Evolutionary conservation across 2,329 filamentous ascomycete genomes (phyloP), one percentile per base, ranked within the genome.

Genomic region (Coniochaeta sp.): DNA sequence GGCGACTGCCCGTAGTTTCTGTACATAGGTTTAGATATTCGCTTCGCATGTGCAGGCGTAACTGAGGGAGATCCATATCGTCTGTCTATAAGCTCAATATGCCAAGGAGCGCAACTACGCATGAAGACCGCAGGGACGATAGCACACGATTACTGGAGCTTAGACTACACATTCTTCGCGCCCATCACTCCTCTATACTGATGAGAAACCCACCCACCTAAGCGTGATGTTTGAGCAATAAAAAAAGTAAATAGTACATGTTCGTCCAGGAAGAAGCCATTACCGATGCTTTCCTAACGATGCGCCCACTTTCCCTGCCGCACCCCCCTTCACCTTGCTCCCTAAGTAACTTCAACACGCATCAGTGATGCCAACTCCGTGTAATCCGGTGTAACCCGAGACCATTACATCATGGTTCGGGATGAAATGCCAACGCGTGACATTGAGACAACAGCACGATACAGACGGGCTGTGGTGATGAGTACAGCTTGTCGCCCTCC

Each of bases 171-270:
- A 74, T 73, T 71, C 73, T 69, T 70, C 67, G 56, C 56, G 70
- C 70, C 70, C 67, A 71, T 73, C 71, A 72, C 71, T 71, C 65
- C 69, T 80, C 77, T 81, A 80, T 80, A 72, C 77, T 74, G 72
- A 77, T 24, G 73, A 67, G 61, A 69, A 38, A 65, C 59, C 62
- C 62, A 16, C 56, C 31, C 38, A 57, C n/a, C n/a, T n/a, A n/a
- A n/a, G 38, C 54, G 34, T 57, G 54, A 57, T 26, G 54, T 36
- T 38, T 22, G 31, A 57, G 34, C 31, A 55, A 55, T 9, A 33
- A 34, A 22, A 34, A 36, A 36, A 57, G 19, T 73, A 73, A 80
- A 80, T 77, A 80, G 74, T 81, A 81, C 79, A 80, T 74, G 73
- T 75, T 73, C 73, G 69, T 71, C 66, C 65, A 69, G 64, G 64